phyloP scores from a whole-genome alignment of 2,329 filamentous ascomycete genomes.

The Cordyceps fumosorosea region DNA sequence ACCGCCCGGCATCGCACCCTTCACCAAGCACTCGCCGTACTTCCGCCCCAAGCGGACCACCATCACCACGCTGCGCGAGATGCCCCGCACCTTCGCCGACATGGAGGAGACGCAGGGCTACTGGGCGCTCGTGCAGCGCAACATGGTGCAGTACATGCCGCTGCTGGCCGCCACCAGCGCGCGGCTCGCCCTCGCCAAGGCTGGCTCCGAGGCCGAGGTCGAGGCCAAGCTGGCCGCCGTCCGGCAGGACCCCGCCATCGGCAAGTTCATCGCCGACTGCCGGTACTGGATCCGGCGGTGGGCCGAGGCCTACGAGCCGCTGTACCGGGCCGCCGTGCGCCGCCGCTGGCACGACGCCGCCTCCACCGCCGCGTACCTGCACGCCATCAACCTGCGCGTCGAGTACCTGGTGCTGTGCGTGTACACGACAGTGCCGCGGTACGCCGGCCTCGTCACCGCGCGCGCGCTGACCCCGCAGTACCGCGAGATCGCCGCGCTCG shows the following conservation, averaged over 20 bases:
- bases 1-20: conserved; percentile 28
- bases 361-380: conserved; percentile 22
- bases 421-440: conserved; percentile 32
- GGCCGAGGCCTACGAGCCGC: conserved; percentile 30
- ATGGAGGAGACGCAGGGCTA: conserved; percentile 32
- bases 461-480: conserved; percentile 35
- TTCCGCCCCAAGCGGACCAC: conserved; percentile 26
- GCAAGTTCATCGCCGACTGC: conserved; percentile 29
- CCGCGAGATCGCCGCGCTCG: conserved; percentile 33
- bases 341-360: conserved; percentile 17
- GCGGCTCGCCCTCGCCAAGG: conserved; percentile 24
- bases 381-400: conserved; percentile 34
- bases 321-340: conserved; percentile 24
- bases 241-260: conserved; percentile 23
- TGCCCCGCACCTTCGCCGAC: conserved; percentile 26
- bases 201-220: conserved; percentile 22
- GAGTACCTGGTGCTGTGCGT: conserved; percentile 37
- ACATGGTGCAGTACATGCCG: conserved; percentile 31
- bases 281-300: conserved; percentile 35
- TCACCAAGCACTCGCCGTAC: conserved; percentile 32
- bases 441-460: conserved; percentile 29
- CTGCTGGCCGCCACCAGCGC: conserved; percentile 26
- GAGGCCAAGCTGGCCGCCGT: conserved; percentile 26
- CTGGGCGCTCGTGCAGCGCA: conserved; percentile 31
- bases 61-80: conserved; percentile 26